Percentiles rank a stretch among this genome's conserved stretches.
phyloP scores from a whole-genome alignment of 208 protist species.

The Porcisia deanei region DNA sequence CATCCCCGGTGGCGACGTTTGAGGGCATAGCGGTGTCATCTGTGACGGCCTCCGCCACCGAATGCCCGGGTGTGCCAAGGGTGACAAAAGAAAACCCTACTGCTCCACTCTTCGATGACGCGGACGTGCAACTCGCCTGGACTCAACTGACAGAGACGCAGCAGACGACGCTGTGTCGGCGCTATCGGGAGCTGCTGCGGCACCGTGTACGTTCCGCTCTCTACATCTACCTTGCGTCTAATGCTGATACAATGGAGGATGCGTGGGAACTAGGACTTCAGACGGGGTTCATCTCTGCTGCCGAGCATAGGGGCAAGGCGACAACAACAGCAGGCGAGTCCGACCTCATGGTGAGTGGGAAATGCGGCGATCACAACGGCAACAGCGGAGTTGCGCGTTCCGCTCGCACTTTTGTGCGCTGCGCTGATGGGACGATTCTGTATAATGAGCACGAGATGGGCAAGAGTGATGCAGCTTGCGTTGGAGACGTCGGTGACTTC shows the following conservation, averaged over 20 bases:
- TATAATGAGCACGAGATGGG: constrained; percentile 7
- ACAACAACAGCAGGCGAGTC: not conserved
- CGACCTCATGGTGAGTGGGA: not conserved
- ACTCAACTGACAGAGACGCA: constrained; percentile 4
- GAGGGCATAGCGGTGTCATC: not conserved
- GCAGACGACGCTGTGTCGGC: constrained; percentile 21
- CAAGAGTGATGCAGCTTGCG: not conserved
- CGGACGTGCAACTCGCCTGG: constrained; percentile 26
- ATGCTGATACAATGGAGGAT: constrained; percentile 7
- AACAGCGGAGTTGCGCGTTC: not conserved
- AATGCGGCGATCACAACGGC: not conserved
- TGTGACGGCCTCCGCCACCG: not conserved
- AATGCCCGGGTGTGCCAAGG: not conserved
- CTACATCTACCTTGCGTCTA: constrained; percentile 17
- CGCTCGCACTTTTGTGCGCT: constrained; percentile 19
- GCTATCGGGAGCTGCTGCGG: constrained; percentile 27
- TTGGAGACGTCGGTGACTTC: constrained; percentile 8
- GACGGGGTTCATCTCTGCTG: constrained; percentile 8
- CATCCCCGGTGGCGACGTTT: not conserved
- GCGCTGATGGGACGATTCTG: constrained; percentile 18
- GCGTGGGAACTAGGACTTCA: constrained; percentile 21
- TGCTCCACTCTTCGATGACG: constrained; percentile 2
- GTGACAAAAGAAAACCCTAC: too few species aligned
- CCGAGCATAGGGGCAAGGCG: not conserved
- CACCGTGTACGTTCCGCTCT: constrained; percentile 26